These are phyloP conservation scores for Penicillium sumatraense DNA, from an alignment of 2,329 filamentous ascomycete genomes.

Conservation along the genomic window DNA sequence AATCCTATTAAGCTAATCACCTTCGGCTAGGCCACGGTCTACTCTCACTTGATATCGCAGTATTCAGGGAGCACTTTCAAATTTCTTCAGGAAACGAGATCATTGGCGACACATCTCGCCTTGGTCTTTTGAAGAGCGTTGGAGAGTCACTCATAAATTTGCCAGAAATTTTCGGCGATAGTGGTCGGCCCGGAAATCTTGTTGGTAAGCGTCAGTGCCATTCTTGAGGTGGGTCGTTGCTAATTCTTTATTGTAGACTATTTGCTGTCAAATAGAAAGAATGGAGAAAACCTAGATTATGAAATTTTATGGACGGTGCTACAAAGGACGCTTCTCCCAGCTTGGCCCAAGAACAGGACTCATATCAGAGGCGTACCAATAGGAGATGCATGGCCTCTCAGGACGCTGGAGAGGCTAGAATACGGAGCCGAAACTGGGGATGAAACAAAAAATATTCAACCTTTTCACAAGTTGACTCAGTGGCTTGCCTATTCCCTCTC, in stretches of 20 bases:
- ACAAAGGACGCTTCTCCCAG: constrained; percentile 53
- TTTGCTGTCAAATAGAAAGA: constrained; percentile 36
- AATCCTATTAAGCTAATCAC: not conserved
- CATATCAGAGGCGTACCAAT: constrained; percentile 48
- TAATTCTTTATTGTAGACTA: constrained; percentile 40
- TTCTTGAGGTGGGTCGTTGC: not conserved
- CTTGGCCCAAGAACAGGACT: constrained; percentile 54
- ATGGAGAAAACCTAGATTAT: constrained; percentile 41
- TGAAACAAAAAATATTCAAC: constrained; percentile 47
- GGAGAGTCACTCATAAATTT: constrained; percentile 47
- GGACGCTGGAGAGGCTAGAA: constrained; percentile 16
- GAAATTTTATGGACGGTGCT: constrained; percentile 49
- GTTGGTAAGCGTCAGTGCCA: constrained; percentile 46
- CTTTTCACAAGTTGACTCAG: constrained; percentile 69
- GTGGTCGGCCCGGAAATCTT: constrained; percentile 53
- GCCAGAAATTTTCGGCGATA: constrained; percentile 47
- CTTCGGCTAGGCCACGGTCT: not conserved
- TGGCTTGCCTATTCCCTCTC: constrained; percentile 76
- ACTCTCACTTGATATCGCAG: constrained; percentile 4
- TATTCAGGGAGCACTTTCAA: constrained; percentile 44
- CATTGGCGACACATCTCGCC: constrained; percentile 51
- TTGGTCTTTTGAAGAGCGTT: constrained; percentile 47
- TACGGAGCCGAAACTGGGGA: constrained; percentile 6
- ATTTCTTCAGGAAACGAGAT: constrained; percentile 51
- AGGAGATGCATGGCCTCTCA: constrained; percentile 57